Evolutionary conservation across 1,284 basidiomycete species (phyloP), one percentile per base, ranked within the genome.

Genomic region (Cerioporus squamosus): DNA sequence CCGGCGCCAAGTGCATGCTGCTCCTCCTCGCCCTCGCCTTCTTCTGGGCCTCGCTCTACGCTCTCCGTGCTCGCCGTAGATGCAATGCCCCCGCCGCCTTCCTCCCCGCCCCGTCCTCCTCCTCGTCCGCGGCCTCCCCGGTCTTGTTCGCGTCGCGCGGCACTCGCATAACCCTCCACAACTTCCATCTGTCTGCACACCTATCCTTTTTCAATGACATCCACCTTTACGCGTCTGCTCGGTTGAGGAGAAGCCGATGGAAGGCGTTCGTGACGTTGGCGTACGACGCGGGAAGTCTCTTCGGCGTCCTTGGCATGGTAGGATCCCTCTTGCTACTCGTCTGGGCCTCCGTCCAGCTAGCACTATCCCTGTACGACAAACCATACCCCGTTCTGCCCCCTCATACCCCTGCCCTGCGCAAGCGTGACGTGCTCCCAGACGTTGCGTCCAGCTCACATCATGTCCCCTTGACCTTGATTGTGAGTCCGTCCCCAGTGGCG

Each of bases 201-300:
- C 86, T 85, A 1, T 79, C 82, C 0, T 73, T 72, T 0, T 79
- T 81, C 70, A 90, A 90, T 63, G 61, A 57, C 5, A 31, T 59
- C 0, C 87, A 90, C 64, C 85, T 86, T 59, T 51, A 55, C 1
- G 57, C 55, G 18, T 45, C 71, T 7, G 44, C 62, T 12, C 48
- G 56, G 29, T 48, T 55, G 29, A 54, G 49, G 44, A 47, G 59
- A 1, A 14, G 53, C 61, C 31, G 57, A 59, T 55, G 51, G 53
- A 57, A 51, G 29, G 51, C 58, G 2, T 52, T 61, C 5, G 62
- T 85, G 7, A 63, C 65, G 40, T 23, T 58, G 6, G 67, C 81
- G 40, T 90, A 90, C 65, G 76, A 82, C 62, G 18, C 78, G 1
- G 88, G 88, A 1, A 75, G 72, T 44, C 46, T 79, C n/a, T 42